phyloP scores from a whole-genome alignment of 179 eudicot genomes.

The Beta macrorhiza region DNA sequence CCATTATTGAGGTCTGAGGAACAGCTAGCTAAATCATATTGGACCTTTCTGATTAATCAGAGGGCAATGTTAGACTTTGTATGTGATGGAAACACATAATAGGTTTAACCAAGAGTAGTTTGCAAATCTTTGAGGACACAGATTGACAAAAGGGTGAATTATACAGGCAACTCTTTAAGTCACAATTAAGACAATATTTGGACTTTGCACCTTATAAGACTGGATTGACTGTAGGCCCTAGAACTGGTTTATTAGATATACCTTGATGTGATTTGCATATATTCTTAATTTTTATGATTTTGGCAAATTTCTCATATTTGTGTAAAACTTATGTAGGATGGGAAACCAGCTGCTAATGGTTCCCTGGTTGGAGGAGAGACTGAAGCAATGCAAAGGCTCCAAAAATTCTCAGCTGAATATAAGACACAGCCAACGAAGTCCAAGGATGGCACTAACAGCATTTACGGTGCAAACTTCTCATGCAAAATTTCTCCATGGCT shows the following conservation, averaged over 20 bases:
- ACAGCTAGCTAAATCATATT: not conserved
- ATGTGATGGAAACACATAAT: not conserved
- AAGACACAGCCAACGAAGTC: slow-evolving; percentile 66
- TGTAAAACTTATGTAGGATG: slow-evolving; percentile 45
- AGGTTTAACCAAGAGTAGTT: not conserved
- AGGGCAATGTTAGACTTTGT: not conserved
- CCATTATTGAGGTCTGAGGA: not conserved
- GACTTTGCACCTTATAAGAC: not conserved
- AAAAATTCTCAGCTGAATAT: slow-evolving; percentile 80
- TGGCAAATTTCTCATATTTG: not conserved
- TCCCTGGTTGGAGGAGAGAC: slow-evolving; percentile 90
- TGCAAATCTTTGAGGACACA: not conserved
- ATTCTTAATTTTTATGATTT: not conserved
- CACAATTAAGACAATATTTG: not conserved
- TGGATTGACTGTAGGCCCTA: not conserved
- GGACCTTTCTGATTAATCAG: not conserved
- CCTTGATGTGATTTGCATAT: not conserved
- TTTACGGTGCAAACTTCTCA: slow-evolving; percentile 91
- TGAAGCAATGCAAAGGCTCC: slow-evolving; percentile 85
- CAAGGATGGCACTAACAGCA: slow-evolving; percentile 65
- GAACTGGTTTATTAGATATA: not conserved
- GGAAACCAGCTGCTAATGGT: slow-evolving; percentile 65
- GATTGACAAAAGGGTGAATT: not conserved
- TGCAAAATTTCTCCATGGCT: slow-evolving; percentile 99
- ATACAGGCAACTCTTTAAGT: not conserved